Base-by-base conservation (phyloP, 176 grass and related monocot species). In the Cenchrus fungigraminus region DNA sequence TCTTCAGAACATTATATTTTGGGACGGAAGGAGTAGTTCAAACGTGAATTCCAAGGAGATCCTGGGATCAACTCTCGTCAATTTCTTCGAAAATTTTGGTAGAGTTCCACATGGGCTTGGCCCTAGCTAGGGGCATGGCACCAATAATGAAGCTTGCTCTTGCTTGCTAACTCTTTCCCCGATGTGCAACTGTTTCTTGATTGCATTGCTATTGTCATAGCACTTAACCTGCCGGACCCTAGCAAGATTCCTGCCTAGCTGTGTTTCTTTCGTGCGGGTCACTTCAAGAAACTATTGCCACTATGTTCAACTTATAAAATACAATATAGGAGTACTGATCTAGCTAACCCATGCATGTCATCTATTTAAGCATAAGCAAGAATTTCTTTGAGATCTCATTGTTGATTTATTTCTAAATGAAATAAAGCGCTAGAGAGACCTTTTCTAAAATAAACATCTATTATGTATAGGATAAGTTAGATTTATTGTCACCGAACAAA, bases 131-230 rank as follows among this genome's bases (percentile, higher is more conserved):
- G 68, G 37, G 29, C 44, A 79, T 78, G 88, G 31, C 79, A 86
- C 84, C 88, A 87, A 90, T 90, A 90, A 87, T 90, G 74, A 90
- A 87, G 67, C 43, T 66, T 82, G 84, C 67, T 15, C 60, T 68
- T 51, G 79, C 59, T 87, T 51, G 66, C 73, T 16, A 78, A 82
- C 73, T 78, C 50, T 77, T 78, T 83, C 72, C 70, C 67, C 79
- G 73, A 78, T 9, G 58, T 29, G 52, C 50, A 79, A 83, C 88
- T 79, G 67, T 83, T 74, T 42, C 65, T 66, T 83, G 74, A 79
- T 34, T 66, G 79, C 74, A 19, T 83, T 66, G 83, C 72, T 78
- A 68, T 40, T 56, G 49, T 29, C 44, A 20, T 44, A 61, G 52
- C 76, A 82, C 83, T 77, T 78, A 77, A 54, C 79, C 42, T 25